phyloP scores from a whole-genome alignment of 805 yeast genomes.

The Candida glaebosa region DNA sequence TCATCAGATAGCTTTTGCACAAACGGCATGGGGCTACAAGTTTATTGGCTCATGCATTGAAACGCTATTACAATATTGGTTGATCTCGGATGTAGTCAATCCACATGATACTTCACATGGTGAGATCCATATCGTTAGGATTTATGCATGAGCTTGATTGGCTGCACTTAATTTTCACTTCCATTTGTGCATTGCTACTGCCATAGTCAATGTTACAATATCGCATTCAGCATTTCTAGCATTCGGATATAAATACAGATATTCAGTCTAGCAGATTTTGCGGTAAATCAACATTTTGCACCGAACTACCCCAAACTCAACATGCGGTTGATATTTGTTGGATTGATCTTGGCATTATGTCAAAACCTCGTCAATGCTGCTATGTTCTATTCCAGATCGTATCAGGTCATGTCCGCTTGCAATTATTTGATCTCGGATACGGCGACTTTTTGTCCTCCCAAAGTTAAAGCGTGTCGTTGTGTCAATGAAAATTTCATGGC shows the following conservation, averaged over 20 bases:
- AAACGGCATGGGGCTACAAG: not conserved
- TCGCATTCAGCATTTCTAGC: too few relatives aligned
- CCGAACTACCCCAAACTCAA: too few relatives aligned
- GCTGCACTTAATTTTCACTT: too few relatives aligned
- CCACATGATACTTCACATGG: not conserved
- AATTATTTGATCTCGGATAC: not conserved
- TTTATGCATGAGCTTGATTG: not conserved
- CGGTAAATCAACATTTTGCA: too few relatives aligned
- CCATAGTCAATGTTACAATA: too few relatives aligned
- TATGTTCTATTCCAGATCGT: not conserved
- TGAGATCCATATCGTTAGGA: not conserved
- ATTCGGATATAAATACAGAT: too few relatives aligned
- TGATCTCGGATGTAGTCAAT: too few relatives aligned
- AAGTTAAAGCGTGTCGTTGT: constrained; percentile 19
- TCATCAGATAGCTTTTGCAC: not conserved
- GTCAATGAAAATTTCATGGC: constrained; percentile 24
- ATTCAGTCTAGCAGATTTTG: too few relatives aligned
- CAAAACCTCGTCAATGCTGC: not conserved
- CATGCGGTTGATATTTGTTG: too few relatives aligned
- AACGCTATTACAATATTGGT: not conserved
- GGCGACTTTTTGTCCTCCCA: not conserved
- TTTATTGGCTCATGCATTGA: not conserved
- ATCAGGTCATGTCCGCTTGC: not conserved
- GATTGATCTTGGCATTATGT: constrained; percentile 4
- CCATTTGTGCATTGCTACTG: too few relatives aligned